Evolutionary conservation across 768 basidiomycete genomes (phyloP).

Genomic region (Paxillus ammoniavirescens): DNA sequence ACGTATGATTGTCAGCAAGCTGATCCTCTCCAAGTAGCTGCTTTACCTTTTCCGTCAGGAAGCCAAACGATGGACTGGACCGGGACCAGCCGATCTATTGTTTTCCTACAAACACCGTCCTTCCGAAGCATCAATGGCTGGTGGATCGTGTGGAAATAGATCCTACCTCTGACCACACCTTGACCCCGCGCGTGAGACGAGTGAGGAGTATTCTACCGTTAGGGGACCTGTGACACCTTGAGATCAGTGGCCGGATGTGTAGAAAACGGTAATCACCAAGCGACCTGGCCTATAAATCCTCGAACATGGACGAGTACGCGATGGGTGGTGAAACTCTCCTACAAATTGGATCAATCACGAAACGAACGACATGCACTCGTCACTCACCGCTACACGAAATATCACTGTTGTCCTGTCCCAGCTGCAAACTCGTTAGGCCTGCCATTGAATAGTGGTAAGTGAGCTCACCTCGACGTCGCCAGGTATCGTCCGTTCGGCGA

Average conservation of each 20-base stretch:
- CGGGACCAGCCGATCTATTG: constrained; percentile 45
- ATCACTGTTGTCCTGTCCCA: constrained; percentile 53
- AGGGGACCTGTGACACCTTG: constrained; percentile 40
- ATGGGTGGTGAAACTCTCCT: constrained; percentile 44
- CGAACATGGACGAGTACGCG: constrained; percentile 49
- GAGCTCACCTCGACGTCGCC: constrained; percentile 48
- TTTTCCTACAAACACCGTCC: constrained; percentile 51
- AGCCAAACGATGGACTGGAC: constrained; percentile 56
- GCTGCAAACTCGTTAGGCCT: constrained; percentile 24
- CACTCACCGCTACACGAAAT: constrained; percentile 45
- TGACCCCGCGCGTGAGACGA: constrained; percentile 47
- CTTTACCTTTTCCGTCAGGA: constrained; percentile 45
- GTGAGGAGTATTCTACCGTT: constrained; percentile 44
- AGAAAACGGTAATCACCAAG: constrained; percentile 36
- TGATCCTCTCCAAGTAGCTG: constrained; percentile 3
- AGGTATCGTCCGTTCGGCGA: constrained; percentile 53
- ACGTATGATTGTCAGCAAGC: constrained; percentile 14
- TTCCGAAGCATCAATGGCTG: constrained; percentile 19
- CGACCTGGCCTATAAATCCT: constrained; percentile 55
- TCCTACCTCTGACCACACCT: constrained; percentile 51
- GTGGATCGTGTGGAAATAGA: background rate
- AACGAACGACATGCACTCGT: constrained; percentile 1
- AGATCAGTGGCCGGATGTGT: background rate
- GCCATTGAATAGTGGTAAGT: background rate
- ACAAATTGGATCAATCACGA: constrained; percentile 12